These are phyloP conservation scores for Aspergillus oerlinghausenensis DNA, from an alignment of 2,329 filamentous ascomycete species.

Conservation along the genomic window DNA sequence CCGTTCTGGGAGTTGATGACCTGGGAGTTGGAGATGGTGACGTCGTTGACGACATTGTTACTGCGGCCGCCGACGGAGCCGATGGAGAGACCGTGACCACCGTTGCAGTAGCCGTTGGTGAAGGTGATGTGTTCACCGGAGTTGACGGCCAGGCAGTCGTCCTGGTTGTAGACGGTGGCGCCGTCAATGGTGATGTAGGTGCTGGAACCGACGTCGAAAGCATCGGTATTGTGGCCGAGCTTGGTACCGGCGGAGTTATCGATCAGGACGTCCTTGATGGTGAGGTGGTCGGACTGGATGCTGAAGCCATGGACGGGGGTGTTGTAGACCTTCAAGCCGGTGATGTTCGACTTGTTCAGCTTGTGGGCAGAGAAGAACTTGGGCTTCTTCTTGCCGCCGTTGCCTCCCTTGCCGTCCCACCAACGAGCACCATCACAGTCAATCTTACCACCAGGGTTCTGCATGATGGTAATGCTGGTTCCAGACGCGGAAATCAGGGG, in stretches of 20 bases:
- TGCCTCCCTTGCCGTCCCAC: constrained; percentile 59
- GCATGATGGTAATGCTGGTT: constrained; percentile 50
- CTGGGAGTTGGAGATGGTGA: constrained; percentile 48
- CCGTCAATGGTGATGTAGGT: constrained; percentile 48
- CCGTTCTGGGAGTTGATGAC: constrained; percentile 53
- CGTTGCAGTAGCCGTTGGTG: constrained; percentile 26
- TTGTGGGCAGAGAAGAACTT: constrained; percentile 56
- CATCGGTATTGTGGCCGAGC: constrained; percentile 51
- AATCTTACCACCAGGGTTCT: constrained; percentile 49
- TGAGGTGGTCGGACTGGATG: constrained; percentile 47
- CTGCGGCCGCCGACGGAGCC: constrained; percentile 56
- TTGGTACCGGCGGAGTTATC: constrained; percentile 53
- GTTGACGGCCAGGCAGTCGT: constrained; percentile 58
- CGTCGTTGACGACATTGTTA: constrained; percentile 51
- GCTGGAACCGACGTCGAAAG: constrained; percentile 36
- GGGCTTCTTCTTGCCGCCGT: constrained; percentile 61
- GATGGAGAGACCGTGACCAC: constrained; percentile 53
- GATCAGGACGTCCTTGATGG: constrained; percentile 50
- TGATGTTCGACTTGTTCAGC: constrained; percentile 30
- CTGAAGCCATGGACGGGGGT: constrained; percentile 37
- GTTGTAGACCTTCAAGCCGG: constrained; percentile 32
- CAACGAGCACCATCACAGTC: constrained; percentile 54
- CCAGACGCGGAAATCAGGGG: constrained; percentile 61
- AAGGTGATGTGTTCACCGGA: constrained; percentile 43
- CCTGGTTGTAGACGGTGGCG: constrained; percentile 54